Base-by-base conservation (phyloP, 257 asterid genomes). In the Voacanga thouarsii region DNA sequence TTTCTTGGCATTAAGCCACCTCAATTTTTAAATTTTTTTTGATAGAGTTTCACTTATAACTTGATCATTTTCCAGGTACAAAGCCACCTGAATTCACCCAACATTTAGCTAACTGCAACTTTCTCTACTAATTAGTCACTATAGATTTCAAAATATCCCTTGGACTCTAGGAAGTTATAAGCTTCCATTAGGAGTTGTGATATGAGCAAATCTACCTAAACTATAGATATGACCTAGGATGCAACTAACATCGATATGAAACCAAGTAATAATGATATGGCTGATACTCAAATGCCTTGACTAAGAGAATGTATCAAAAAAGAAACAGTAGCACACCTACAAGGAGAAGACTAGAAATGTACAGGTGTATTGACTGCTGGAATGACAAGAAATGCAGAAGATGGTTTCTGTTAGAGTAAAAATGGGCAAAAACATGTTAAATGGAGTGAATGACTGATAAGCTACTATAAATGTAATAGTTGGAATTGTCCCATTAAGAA, bases 381-480 rank as follows among this genome's bases (percentile, higher is more conserved):
- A 76, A 74, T 68, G 60, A 76, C 86, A 5, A 83, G 81, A 44
- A 76, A 72, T 24, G 72, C 91, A 18, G 92, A 85, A 30, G 97
- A 92, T 73, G 97, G 97, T 53, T 92, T 78, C 85, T 79, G 73
- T 23, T 91, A 95, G 96, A 84, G 94, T n/a, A 93, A 93, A 75
- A 91, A 93, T 49, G 97, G 97, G 41, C 97, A 91, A 77, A 93
- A 93, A 77, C 92, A 87, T 21, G 97, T 93, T 15, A 93, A 93
- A 79, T 96, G 94, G 19, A 91, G 97, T 78, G 93, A 91, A 56
- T 90, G 39, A 74, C 96, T 96, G 0, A 80, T 97, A 66, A 93
- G 97, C 43, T 93, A 93, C 51, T 93, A 85, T 81, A 91, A 85
- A 82, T 93, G 97, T 67, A 93, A 94, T 16, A 78, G 71, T 66